Evolutionary conservation across 192 early-diverging fungal genomes (phyloP), one percentile per base, ranked within the genome.

Genomic region (Thoreauomyces humboldtii): DNA sequence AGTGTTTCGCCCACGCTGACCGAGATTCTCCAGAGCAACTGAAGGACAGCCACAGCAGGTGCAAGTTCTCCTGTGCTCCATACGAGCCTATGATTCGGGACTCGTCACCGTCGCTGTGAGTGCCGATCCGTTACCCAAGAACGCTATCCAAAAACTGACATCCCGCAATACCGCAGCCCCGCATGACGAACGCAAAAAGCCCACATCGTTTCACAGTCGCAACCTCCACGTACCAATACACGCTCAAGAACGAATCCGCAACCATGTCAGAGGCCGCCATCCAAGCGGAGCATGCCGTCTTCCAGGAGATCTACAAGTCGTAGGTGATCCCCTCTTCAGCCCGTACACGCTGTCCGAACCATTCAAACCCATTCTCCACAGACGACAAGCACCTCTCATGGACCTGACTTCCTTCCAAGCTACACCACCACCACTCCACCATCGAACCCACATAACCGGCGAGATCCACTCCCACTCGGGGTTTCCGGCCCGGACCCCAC

Each of bases 61-160:
- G n/a, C 71, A 79, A 41, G 71, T 63, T 15, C 59, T 65, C 19
- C 66, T 80, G 21, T 80, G 78, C 61, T 73, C 74, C 4, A 75
- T 80, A 7, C 55, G 60, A 35, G 70, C 41, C 19, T 72, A 72
- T 44, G 63, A 68, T 32, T 68, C 48, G 24, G 78, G 78, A n/a
- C 28, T 74, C n/a, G 45, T 80, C 1, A 47, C 63, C 0, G 64
- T 68, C 38, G 75, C 67, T 29, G 78, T 80, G 32, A 33, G 69
- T 63, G 21, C n/a, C n/a, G n/a, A n/a, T n/a, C n/a, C n/a, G n/a
- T n/a, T n/a, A n/a, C n/a, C n/a, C n/a, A n/a, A n/a, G n/a, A n/a
- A n/a, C n/a, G n/a, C 19, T 6, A 0, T 41, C 27, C 11, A 41
- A 41, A n/a, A n/a, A 41, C 38, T 41, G 9, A 9, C n/a, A 41